These are phyloP conservation scores for Alternaria incomplexa DNA, from an alignment of 2,329 filamentous ascomycete genomes.

Conservation along the genomic window DNA sequence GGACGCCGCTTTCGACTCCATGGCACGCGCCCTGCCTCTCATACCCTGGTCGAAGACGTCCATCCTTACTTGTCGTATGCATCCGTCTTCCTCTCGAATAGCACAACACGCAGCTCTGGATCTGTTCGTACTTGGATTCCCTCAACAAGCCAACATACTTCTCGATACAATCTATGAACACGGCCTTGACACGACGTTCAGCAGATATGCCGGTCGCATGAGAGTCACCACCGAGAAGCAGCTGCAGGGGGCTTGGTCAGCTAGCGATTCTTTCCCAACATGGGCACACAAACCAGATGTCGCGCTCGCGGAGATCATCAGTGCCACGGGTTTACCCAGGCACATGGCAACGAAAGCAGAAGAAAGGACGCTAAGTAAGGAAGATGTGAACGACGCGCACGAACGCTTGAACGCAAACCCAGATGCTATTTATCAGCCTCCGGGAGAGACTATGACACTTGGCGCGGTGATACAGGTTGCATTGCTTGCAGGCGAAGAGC, in stretches of 20 bases:
- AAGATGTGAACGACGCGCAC: background rate
- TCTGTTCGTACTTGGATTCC: slow-evolving; percentile 1
- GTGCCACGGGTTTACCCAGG: background rate
- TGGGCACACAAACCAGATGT: background rate
- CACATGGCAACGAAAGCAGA: no score
- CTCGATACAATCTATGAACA: background rate
- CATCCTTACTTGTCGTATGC: background rate
- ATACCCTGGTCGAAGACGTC: slow-evolving; percentile 3
- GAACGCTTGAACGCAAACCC: background rate
- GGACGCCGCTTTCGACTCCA: background rate
- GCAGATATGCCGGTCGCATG: no score
- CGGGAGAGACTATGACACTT: background rate
- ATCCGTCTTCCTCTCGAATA: background rate
- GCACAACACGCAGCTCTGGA: slow-evolving; percentile 4
- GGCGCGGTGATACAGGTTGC: background rate
- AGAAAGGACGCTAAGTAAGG: background rate
- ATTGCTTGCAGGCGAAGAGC: background rate
- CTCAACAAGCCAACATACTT: background rate
- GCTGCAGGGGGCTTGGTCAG: background rate
- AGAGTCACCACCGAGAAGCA: background rate
- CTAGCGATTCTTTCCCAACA: background rate
- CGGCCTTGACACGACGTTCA: background rate
- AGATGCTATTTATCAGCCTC: background rate
- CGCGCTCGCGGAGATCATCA: background rate
- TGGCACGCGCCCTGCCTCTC: background rate